Base-by-base conservation (phyloP, 78 protist genomes). In the Anaeramoeba flamelloides region DNA sequence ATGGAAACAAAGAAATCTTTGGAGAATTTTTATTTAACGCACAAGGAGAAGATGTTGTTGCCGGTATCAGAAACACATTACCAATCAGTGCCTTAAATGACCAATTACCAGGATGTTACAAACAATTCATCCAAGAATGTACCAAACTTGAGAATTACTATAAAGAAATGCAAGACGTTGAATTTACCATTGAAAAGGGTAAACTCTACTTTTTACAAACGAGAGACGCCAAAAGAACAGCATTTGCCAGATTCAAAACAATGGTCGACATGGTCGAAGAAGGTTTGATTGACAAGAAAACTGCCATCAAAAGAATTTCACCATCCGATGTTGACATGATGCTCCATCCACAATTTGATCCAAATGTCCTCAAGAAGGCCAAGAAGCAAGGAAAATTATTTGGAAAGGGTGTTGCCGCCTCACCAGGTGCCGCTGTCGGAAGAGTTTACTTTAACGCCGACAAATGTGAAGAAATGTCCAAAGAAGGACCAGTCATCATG, bases 1-100 rank as follows among this genome's bases (percentile, higher is more conserved):
- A 88, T 77, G 94, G 94, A 3, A 88, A 87, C 74, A 76, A 83
- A 34, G 0, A 1, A 37, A 64, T 85, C 88, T 91, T 86, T 76
- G 94, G 94, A n/a, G 94, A 91, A 64, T 91, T 65, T 74, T 90
- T 91, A n/a, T 31, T 39, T 65, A 89, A 91, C 83, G 94, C 94
- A 26, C 94, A 91, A 85, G 94, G 94, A n/a, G 94, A 91, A 78
- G 94, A 91, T 74, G 94, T 91, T 31, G 94, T 91, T 26, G 90
- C 94, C 36, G 94, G 94, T 34, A 87, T 89, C 79, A 88, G 94
- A 69, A 91, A 91, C 4, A 91, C 94, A 75, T 0, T 17, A 36
- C 80, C 85, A 12, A 75, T 89, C 77, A 64, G 75, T 2, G 31
- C 74, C 26, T 74, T 77, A 75, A 30, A 40, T 38, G 26, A 81